Conservation (phyloP, 495 filamentous ascomycete species). For the Penicillium verhagenii region DNA sequence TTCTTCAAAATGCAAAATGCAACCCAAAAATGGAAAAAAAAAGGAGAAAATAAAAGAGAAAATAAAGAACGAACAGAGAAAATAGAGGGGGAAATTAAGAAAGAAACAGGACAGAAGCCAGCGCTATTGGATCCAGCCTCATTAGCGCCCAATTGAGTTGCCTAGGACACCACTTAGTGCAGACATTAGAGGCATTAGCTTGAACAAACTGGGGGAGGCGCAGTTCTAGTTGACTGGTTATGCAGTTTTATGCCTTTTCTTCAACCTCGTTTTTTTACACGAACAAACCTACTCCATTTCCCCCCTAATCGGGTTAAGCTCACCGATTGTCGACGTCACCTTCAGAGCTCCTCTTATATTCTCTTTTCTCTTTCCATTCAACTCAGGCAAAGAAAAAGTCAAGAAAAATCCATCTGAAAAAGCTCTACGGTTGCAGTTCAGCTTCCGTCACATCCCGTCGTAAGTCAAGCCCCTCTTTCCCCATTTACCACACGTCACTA, state of each 20-base stretch:
- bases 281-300: not conserved
- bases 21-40: no score
- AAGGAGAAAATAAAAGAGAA: no score
- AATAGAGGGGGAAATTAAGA: no score
- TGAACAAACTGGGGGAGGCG: no score
- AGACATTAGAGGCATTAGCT: not conserved
- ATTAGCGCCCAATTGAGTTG: conserved; percentile 9
- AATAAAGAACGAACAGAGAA: no score
- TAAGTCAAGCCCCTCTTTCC: conserved; percentile 20
- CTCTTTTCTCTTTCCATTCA: conserved; percentile 4
- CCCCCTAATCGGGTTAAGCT: conserved; percentile 25
- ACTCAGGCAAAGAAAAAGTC: not conserved
- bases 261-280: not conserved
- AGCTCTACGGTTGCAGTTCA: conserved; percentile 32
- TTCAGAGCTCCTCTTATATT: conserved; percentile 9
- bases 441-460: conserved; percentile 35
- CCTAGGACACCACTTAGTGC: not conserved
- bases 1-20: conserved; percentile 6
- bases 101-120: not conserved
- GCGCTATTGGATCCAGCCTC: conserved; percentile 10
- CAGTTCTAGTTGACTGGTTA: not conserved
- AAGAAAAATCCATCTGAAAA: conserved; percentile 1
- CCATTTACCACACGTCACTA: conserved; percentile 39
- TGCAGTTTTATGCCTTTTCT: not conserved
- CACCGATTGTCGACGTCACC: conserved; percentile 41